Evolutionary conservation across 768 basidiomycete species (phyloP), one percentile per base, ranked within the genome.

Genomic region (Plicaturopsis crispa): DNA sequence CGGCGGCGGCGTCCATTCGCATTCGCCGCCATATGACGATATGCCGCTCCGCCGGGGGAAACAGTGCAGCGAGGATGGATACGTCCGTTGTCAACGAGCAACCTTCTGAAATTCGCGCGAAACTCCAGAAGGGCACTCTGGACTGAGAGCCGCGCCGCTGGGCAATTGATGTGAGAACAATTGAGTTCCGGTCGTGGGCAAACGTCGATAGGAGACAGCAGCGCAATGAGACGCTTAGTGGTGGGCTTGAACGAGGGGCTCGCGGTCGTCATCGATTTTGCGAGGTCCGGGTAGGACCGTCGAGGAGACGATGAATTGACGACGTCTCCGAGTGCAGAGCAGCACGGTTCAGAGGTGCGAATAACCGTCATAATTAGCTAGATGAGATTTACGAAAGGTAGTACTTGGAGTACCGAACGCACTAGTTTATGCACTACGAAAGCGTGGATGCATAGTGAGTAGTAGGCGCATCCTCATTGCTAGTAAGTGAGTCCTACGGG

Each of bases 71-170:
- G 7, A 90, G 73, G 17, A 81, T 58, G 26, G 69, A 64, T 7
- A 79, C 75, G 37, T 84, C 82, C 3, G 85, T 77, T 2, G 84
- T 84, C 36, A 90, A 62, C 8, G 82, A 84, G 17, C 84, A 81
- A 2, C 82, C 82, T 56, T 88, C 86, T 16, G 68, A 58, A 5
- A 84, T 86, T 44, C 83, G 69, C 13, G 84, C 87, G 52, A 88
- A 82, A 45, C 76, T 83, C 59, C 87, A 79, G 61, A 90, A 88
- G 2, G 84, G 77, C n/a, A 80, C 67, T n/a, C 52, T 49, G 6
- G 30, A 30, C n/a, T n/a, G n/a, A n/a, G n/a, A n/a, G n/a, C n/a
- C n/a, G n/a, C n/a, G n/a, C n/a, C n/a, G n/a, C n/a, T n/a, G n/a
- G n/a, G n/a, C n/a, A n/a, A n/a, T n/a, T n/a, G n/a, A n/a, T n/a